phyloP scores from a whole-genome alignment of 331 rosid genomes.

The Spiraea crenata region DNA sequence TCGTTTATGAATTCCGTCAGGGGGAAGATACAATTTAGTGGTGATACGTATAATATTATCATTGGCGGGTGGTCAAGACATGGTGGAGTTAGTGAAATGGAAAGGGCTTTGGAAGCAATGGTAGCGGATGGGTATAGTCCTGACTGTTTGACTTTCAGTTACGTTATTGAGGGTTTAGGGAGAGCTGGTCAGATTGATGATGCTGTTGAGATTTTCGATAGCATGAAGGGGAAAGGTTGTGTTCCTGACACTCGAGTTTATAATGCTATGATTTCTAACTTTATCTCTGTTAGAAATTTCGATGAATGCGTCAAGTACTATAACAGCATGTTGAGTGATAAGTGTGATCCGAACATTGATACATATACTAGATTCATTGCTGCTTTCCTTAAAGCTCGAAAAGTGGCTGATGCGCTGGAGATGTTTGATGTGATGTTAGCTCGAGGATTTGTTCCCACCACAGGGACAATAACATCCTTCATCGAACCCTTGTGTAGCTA shows the following conservation, averaged over 20 bases:
- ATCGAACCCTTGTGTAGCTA: conserved; percentile 63
- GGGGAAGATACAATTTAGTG: conserved; percentile 50
- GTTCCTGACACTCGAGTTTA: conserved; percentile 39
- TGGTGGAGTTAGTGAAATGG: conserved; percentile 58
- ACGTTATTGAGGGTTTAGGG: conserved; percentile 67
- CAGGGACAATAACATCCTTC: conserved; percentile 58
- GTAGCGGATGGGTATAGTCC: conserved; percentile 54
- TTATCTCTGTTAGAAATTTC: conserved; percentile 44
- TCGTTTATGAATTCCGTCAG: conserved; percentile 51
- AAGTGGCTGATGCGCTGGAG: conserved; percentile 75
- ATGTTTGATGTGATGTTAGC: conserved; percentile 75
- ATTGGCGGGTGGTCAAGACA: conserved; percentile 68
- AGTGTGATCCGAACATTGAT: conserved; percentile 52
- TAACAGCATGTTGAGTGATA: conserved; percentile 45
- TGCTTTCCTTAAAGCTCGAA: conserved; percentile 54
- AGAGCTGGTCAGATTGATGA: conserved; percentile 62
- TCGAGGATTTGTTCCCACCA: conserved; percentile 57
- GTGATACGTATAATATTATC: conserved; percentile 48
- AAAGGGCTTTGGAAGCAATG: conserved; percentile 58
- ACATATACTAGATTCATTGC: conserved; percentile 57
- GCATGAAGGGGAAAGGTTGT: conserved; percentile 49
- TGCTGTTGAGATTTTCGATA: conserved; percentile 51
- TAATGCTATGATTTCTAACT: conserved; percentile 75
- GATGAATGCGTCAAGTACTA: conserved; percentile 57
- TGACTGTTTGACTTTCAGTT: conserved; percentile 41